Percentiles rank a stretch among this genome's conserved stretches.
Evolutionary conservation across 148 eudicot species (phyloP).

Genomic region (Camellia granthamiana): DNA sequence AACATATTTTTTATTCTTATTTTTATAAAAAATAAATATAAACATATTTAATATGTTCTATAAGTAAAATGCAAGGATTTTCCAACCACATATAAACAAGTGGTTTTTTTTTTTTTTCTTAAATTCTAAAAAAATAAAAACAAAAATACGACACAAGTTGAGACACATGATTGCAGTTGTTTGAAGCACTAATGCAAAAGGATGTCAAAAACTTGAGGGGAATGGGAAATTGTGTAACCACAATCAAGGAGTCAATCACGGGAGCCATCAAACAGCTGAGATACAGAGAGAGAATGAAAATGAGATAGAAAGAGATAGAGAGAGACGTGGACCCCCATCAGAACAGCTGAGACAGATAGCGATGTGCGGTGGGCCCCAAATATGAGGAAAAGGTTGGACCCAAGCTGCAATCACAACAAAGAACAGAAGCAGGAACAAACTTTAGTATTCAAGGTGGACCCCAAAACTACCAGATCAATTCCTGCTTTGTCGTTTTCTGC

Average conservation of each 20-base stretch:
- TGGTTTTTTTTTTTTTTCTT: no score
- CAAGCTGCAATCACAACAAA: conserved; percentile 1
- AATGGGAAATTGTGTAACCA: not conserved
- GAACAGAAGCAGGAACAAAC: conserved; percentile 6
- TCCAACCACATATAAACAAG: no score
- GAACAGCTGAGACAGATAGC: not conserved
- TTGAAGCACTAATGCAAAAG: no score
- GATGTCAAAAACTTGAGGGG: not conserved
- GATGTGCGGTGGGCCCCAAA: conserved; percentile 8
- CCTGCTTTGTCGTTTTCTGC: conserved; percentile 7
- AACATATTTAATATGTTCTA: no score
- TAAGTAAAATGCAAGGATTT: no score
- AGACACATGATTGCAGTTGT: no score
- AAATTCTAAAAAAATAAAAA: no score
- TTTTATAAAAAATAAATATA: no score
- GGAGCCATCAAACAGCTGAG: conserved; percentile 14
- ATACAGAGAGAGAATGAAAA: not conserved
- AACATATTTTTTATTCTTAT: no score
- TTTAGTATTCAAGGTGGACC: conserved; percentile 4
- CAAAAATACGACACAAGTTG: no score
- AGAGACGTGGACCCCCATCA: not conserved
- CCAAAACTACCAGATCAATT: not conserved
- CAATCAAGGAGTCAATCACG: conserved; percentile 10
- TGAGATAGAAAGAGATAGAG: not conserved
- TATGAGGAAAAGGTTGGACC: not conserved